phyloP scores from a whole-genome alignment of 768 basidiomycete species.

The Mycena epipterygia region DNA sequence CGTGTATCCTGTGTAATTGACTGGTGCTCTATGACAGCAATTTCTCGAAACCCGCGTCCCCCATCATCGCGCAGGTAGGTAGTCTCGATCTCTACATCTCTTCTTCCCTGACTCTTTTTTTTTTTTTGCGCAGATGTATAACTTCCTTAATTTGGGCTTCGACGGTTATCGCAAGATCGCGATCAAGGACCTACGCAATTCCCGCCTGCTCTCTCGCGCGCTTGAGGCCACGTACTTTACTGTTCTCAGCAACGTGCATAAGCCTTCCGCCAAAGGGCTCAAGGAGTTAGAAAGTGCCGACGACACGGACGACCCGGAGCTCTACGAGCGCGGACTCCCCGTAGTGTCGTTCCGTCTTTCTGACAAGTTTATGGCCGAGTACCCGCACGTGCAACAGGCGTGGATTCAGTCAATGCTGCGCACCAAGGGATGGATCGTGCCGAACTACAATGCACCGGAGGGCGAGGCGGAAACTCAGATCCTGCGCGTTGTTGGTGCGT shows the following conservation, averaged over 20 bases:
- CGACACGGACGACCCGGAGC: slow-evolving; percentile 57
- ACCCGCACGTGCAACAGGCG: slow-evolving; percentile 66
- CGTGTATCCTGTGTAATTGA: background rate
- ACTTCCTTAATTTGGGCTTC: slow-evolving; percentile 70
- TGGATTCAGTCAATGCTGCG: slow-evolving; percentile 57
- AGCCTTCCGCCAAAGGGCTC: slow-evolving; percentile 43
- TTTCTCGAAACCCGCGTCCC: slow-evolving; percentile 71
- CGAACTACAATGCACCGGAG: slow-evolving; percentile 69
- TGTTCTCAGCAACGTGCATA: slow-evolving; percentile 66
- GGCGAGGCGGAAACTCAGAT: slow-evolving; percentile 68
- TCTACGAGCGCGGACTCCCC: slow-evolving; percentile 67
- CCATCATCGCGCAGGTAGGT: slow-evolving; percentile 59
- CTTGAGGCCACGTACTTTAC: slow-evolving; percentile 68
- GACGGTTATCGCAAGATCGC: slow-evolving; percentile 61
- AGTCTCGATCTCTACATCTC: background rate
- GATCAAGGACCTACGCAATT: slow-evolving; percentile 66
- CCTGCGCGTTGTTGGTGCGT: slow-evolving; percentile 67
- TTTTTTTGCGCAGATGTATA: slow-evolving; percentile 59
- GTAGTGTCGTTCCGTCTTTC: slow-evolving; percentile 73
- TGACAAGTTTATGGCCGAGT: slow-evolving; percentile 63
- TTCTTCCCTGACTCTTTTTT: background rate
- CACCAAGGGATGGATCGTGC: slow-evolving; percentile 66
- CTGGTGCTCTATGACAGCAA: slow-evolving; percentile 48
- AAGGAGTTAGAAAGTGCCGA: slow-evolving; percentile 41
- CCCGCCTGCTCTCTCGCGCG: slow-evolving; percentile 68